Percentiles rank a stretch among this genome's conserved stretches.
phyloP scores from a whole-genome alignment of 441 rosid species.

The Mallotus repandus region DNA sequence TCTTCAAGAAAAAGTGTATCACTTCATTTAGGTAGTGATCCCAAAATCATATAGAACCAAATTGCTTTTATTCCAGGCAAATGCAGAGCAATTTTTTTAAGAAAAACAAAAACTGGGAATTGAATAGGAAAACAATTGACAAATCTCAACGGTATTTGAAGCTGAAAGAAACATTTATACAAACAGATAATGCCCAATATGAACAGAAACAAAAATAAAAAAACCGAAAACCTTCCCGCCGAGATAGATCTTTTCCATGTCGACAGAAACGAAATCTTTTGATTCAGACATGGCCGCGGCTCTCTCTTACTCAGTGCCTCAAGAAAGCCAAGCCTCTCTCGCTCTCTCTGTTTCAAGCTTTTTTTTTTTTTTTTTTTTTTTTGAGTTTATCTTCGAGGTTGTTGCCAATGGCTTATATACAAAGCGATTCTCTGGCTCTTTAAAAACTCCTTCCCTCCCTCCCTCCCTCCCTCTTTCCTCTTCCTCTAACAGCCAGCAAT shows the following conservation, averaged over 20 bases:
- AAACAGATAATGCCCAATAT: background rate
- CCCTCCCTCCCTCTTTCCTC: constrained; percentile 16
- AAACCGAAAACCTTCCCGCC: constrained; percentile 64
- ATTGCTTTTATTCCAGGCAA: too few relatives aligned
- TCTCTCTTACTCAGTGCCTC: constrained; percentile 29
- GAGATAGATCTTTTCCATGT: constrained; percentile 78
- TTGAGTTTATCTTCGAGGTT: background rate
- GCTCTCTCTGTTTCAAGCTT: constrained; percentile 2
- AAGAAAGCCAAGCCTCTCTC: constrained; percentile 24
- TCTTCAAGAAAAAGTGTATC: background rate
- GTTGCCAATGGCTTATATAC: constrained; percentile 30
- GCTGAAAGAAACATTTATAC: background rate
- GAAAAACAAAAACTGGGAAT: too few relatives aligned
- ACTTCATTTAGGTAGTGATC: background rate
- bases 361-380: constrained; percentile 19
- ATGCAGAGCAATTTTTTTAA: too few relatives aligned
- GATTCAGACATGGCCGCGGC: constrained; percentile 64
- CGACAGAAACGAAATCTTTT: constrained; percentile 56
- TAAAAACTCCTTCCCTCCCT: constrained; percentile 30
- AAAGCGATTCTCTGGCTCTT: constrained; percentile 34
- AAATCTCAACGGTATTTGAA: too few relatives aligned
- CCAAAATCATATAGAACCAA: background rate
- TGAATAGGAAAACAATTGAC: too few relatives aligned
- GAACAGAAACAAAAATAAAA: background rate
- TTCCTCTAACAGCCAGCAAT: background rate